Evolutionary conservation across 2,329 filamentous ascomycete genomes (phyloP).

Genomic region (Cladophialophora immunda): DNA sequence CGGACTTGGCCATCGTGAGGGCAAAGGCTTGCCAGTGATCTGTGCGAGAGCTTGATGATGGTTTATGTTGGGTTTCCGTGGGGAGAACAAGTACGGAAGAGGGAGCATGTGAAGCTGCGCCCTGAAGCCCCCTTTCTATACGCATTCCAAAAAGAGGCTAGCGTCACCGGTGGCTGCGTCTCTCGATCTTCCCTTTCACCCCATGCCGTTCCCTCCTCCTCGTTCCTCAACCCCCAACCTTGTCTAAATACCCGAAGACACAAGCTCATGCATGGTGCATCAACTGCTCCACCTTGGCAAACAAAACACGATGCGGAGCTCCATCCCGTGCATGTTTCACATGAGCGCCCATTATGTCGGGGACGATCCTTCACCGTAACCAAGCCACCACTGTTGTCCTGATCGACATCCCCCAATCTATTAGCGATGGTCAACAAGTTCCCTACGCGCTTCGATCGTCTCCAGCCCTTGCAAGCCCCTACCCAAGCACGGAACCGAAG

Average conservation of each 20-base stretch:
- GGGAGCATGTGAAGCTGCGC: background rate
- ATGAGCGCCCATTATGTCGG: background rate
- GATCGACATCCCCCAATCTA: conserved; percentile 67
- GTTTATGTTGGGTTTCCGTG: background rate
- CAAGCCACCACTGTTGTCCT: conserved; percentile 55
- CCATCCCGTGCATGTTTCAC: background rate
- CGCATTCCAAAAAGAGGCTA: background rate
- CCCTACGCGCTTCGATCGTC: conserved; percentile 55
- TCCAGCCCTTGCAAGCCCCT: conserved; percentile 56
- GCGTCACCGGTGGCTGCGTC: background rate
- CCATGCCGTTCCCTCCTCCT: background rate
- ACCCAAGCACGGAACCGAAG: conserved; percentile 61
- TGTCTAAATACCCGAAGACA: background rate
- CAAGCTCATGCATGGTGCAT: too few relatives aligned
- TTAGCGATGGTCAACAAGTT: conserved; percentile 59
- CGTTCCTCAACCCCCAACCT: background rate
- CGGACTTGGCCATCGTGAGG: background rate
- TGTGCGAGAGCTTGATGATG: background rate
- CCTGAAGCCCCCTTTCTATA: background rate
- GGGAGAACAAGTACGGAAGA: background rate
- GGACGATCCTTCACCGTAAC: conserved; percentile 61
- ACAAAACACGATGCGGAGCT: background rate
- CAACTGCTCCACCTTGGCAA: background rate
- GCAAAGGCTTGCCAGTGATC: background rate
- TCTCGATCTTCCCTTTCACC: background rate